Evolutionary conservation across 805 yeast genomes (phyloP).

Genomic region (Candida railenensis): DNA sequence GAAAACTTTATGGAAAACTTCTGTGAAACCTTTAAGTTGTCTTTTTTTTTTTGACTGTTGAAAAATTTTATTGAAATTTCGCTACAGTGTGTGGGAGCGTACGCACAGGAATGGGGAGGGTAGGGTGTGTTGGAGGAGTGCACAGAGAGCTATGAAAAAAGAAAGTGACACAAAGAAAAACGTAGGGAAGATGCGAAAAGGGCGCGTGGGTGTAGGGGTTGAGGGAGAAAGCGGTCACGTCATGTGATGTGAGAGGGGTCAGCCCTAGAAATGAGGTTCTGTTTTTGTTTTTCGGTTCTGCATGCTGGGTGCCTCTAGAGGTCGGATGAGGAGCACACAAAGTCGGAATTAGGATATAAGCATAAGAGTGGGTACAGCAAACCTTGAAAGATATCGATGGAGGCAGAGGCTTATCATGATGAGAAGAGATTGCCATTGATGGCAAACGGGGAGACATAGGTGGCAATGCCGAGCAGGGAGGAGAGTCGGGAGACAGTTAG

Average conservation of each 20-base stretch:
- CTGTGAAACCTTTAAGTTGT: constrained; percentile 1
- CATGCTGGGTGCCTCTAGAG: too few species aligned
- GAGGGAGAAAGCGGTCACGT: not conserved
- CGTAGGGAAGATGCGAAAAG: not conserved
- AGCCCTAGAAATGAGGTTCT: not conserved
- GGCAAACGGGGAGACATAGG: too few species aligned
- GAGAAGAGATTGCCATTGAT: too few species aligned
- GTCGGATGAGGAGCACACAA: not conserved
- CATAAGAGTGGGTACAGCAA: too few species aligned
- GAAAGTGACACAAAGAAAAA: constrained; percentile 1
- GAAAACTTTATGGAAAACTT: constrained; percentile 6
- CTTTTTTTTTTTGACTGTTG: constrained; percentile 4
- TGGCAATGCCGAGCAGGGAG: too few species aligned
- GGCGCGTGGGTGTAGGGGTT: not conserved
- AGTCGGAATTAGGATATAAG: too few species aligned
- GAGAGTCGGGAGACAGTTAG: too few species aligned
- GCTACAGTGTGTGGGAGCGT: constrained; percentile 5
- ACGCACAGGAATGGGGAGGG: constrained; percentile 1
- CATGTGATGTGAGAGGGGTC: not conserved
- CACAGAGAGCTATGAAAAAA: not conserved
- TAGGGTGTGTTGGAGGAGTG: not conserved
- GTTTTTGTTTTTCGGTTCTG: too few species aligned
- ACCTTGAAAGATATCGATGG: too few species aligned
- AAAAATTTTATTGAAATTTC: constrained; percentile 12
- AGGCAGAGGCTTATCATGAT: too few species aligned